A percentile compares a stretch with the other conserved stretches of the same genome.
phyloP scores from a whole-genome alignment of 164 flowering plant species.

The Chloranthus sessilifolius region DNA sequence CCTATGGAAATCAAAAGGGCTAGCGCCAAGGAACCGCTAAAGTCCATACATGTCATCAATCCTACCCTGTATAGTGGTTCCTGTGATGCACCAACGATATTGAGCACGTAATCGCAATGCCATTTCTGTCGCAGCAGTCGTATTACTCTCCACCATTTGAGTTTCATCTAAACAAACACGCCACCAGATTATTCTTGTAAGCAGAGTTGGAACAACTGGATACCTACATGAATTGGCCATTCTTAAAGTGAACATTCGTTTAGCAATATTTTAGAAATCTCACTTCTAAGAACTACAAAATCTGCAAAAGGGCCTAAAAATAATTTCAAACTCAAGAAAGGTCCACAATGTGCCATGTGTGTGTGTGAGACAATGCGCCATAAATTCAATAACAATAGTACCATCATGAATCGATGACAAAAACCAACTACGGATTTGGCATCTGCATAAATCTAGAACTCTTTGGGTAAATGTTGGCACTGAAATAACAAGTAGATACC shows the following conservation, averaged over 20 bases:
- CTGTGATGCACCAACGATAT: slow-evolving; percentile 92
- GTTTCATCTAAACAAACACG: slow-evolving; percentile 97
- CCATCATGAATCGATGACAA: no score
- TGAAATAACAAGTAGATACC: no score
- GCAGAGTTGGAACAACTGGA: slow-evolving; percentile 82
- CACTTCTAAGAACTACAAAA: not conserved
- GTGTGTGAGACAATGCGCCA: no score
- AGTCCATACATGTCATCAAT: slow-evolving; percentile 93
- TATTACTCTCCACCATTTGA: slow-evolving; percentile 96
- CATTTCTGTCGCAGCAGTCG: slow-evolving; percentile 91
- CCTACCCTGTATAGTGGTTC: slow-evolving; percentile 90
- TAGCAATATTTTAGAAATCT: not conserved
- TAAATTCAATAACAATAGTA: no score
- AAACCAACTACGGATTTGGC: no score
- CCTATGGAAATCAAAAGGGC: slow-evolving; percentile 64
- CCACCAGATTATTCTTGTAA: slow-evolving; percentile 93
- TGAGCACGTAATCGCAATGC: slow-evolving; percentile 72
- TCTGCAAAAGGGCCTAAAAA: no score
- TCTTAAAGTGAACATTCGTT: not conserved
- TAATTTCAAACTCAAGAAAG: no score
- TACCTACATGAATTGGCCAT: slow-evolving; percentile 41
- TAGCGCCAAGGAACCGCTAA: slow-evolving; percentile 63
- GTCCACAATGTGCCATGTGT: no score
- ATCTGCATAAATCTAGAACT: no score
- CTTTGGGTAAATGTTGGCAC: no score